Evolutionary conservation across 164 flowering plant species (phyloP), one percentile per base, ranked within the genome.

Genomic region (Stephania yunnanensis): DNA sequence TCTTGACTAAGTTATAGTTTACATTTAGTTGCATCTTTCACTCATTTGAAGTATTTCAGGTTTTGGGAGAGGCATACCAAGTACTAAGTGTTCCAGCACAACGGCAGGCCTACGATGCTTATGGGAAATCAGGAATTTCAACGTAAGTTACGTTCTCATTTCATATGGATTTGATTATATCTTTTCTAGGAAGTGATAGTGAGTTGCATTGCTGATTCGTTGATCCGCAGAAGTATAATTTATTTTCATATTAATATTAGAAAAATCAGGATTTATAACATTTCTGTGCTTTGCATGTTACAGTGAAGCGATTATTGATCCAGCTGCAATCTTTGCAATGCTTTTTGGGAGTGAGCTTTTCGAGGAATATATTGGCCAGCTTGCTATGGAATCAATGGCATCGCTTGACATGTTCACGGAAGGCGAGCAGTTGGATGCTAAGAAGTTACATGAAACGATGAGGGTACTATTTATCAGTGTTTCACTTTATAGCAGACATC

Each of bases 361-460:
- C 83, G 99, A 96, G 85, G 98, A 92, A 68, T 96, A 96, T 83
- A 92, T 96, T 71, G 99, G 99, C 70, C 95, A 96, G 86, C 95
- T 94, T 81, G 98, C 99, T 45, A 94, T 96, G 98, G 97, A 97
- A 78, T 96, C 99, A 72, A 91, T 96, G 98, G 98, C 99, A 80
- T 96, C 99, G 66, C 83, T 91, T 78, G 98, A 96, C 85, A 86
- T 93, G 55, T 91, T 87, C 84, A 79, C 91, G 48, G 98, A 94
- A 80, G 92, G 91, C 46, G 98, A 93, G 70, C 90, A 88, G 52
- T 78, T 96, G 78, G 97, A 96, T 89, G 73, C 91, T 68, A 91
- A 87, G 86, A 92, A 91, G 83, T 75, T 96, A 80, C 97, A 92
- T 79, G 98, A 96, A 70, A 89, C 91, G 86, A 94, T 96, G 98